phyloP scores from a whole-genome alignment of 2,329 filamentous ascomycete genomes.

The Calonectria fujianensis region DNA sequence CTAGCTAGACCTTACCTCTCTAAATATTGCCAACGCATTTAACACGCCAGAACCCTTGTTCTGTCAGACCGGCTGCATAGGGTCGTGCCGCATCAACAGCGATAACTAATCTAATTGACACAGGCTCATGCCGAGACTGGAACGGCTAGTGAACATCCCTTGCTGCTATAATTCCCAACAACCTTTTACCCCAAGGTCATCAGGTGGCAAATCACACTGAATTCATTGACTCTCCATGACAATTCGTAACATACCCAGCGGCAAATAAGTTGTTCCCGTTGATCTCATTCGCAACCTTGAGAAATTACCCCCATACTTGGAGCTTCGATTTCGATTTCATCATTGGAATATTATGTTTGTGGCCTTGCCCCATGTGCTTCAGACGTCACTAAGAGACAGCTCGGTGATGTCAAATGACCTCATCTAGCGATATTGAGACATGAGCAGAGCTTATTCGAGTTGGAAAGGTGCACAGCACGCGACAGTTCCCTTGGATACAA shows the following conservation, averaged over 20 bases:
- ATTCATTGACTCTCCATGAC: constrained; percentile 64
- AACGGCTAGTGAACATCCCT: no score
- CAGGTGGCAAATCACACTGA: constrained; percentile 50
- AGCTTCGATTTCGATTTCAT: background rate
- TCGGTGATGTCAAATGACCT: background rate
- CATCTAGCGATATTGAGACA: background rate
- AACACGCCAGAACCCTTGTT: no score
- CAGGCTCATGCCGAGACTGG: no score
- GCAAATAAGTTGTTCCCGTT: constrained; percentile 37
- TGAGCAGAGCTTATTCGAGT: background rate
- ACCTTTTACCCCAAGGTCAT: no score
- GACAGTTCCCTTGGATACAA: no score
- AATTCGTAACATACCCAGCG: constrained; percentile 54
- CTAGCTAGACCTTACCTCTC: no score
- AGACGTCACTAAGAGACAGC: background rate
- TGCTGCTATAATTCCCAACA: no score
- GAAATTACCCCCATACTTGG: background rate
- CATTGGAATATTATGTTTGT: background rate
- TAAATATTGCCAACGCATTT: no score
- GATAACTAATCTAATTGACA: no score
- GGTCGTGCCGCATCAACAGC: no score
- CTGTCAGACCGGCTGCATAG: no score
- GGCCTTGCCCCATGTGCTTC: background rate
- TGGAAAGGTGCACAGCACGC: background rate
- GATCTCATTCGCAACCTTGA: background rate